A percentile compares a stretch with the other conserved stretches of the same genome.
phyloP scores from a whole-genome alignment of 2,329 filamentous ascomycete genomes.

The Hysterium pulicare region DNA sequence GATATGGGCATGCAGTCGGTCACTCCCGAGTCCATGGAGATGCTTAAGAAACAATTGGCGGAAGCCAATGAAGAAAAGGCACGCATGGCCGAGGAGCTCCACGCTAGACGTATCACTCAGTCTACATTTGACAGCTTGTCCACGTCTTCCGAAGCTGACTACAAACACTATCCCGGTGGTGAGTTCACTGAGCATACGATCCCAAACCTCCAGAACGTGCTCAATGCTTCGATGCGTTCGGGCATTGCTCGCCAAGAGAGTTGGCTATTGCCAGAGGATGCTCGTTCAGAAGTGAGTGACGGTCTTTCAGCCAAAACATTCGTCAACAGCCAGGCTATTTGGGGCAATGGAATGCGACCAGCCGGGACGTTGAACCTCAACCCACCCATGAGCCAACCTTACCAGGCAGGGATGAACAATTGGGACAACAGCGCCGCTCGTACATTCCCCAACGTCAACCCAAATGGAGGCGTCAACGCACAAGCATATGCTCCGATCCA shows the following conservation, averaged over 20 bases:
- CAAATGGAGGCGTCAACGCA: slow-evolving; percentile 9
- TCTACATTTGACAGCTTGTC: slow-evolving; percentile 55
- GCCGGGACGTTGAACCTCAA: slow-evolving; percentile 1
- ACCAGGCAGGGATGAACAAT: slow-evolving; percentile 10
- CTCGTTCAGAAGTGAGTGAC: slow-evolving; percentile 57
- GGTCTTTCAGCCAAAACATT: slow-evolving; percentile 51
- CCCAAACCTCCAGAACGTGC: slow-evolving; percentile 48
- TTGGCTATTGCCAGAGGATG: slow-evolving; percentile 54
- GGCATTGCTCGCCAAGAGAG: slow-evolving; percentile 44
- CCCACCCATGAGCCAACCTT: slow-evolving; percentile 7
- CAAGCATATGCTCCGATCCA: slow-evolving; percentile 24
- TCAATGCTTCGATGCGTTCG: slow-evolving; percentile 46
- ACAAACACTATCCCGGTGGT: slow-evolving; percentile 36
- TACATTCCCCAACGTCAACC: slow-evolving; percentile 16
- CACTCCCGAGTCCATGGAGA: slow-evolving; percentile 52
- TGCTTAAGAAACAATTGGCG: slow-evolving; percentile 68
- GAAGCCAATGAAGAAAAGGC: slow-evolving; percentile 67
- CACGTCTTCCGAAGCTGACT: slow-evolving; percentile 50
- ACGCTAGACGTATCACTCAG: slow-evolving; percentile 60
- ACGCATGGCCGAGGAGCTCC: slow-evolving; percentile 68
- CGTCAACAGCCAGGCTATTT: slow-evolving; percentile 55
- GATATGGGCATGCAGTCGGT: slow-evolving; percentile 21
- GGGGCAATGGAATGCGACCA: slow-evolving; percentile 37
- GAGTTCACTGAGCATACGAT: slow-evolving; percentile 52
- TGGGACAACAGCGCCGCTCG: slow-evolving; percentile 26